Conservation (phyloP, 2,329 filamentous ascomycete species). For the Raffaelea deltoideospora region DNA sequence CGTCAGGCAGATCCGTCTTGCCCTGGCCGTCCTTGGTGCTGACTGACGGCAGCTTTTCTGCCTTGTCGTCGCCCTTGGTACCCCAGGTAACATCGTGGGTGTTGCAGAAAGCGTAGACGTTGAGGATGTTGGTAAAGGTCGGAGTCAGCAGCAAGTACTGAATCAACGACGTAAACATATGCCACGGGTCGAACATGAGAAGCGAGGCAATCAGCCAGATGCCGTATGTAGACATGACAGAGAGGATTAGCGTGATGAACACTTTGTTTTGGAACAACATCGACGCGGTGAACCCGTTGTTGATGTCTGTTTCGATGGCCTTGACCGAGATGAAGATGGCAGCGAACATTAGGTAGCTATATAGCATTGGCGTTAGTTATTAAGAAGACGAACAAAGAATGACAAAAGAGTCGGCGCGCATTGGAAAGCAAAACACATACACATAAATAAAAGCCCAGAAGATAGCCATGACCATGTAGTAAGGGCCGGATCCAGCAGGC, state of each 20-base stretch:
- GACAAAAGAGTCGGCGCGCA: not conserved
- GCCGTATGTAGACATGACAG: conserved; percentile 78
- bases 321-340: conserved; percentile 86
- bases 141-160: conserved; percentile 93
- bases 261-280: conserved; percentile 74
- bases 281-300: conserved; percentile 51
- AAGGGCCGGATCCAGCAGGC: conserved; percentile 80
- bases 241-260: conserved; percentile 89
- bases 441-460: conserved; percentile 97
- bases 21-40: conserved; percentile 77
- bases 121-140: conserved; percentile 95
- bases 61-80: conserved; percentile 87
- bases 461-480: conserved; percentile 95
- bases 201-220: conserved; percentile 86
- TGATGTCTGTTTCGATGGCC: conserved; percentile 61
- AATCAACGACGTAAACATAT: conserved; percentile 91
- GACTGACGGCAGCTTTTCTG: conserved; percentile 77
- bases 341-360: conserved; percentile 79
- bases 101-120: conserved; percentile 98
- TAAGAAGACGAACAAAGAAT: not conserved
- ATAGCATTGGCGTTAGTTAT: not conserved
- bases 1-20: conserved; percentile 91
- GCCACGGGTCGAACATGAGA: conserved; percentile 96
- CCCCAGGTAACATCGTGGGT: conserved; percentile 90
- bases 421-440: conserved; percentile 34